Conservation (phyloP, 2,329 filamentous ascomycete species). For the Metarhizium brunneum region DNA sequence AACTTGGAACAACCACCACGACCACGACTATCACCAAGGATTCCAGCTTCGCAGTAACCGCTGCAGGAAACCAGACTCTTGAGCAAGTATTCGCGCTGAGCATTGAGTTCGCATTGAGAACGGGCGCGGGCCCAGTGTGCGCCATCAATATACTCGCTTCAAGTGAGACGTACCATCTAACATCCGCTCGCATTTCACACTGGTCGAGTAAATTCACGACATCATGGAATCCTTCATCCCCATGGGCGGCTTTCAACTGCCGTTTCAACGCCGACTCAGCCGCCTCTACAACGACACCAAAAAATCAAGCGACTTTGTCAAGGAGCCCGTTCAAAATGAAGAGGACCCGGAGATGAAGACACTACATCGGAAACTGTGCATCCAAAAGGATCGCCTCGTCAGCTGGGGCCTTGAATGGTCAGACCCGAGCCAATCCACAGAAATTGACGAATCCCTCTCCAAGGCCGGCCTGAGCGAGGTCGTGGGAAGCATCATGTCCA, state of each 20-base stretch:
- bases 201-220: neutral
- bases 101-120: no score
- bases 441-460: slow-evolving; percentile 63
- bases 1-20: no score
- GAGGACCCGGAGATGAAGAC: slow-evolving; percentile 61
- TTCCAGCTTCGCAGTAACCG: no score
- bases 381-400: slow-evolving; percentile 70
- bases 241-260: slow-evolving; percentile 42
- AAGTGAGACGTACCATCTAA: no score
- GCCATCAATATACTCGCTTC: no score
- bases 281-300: slow-evolving; percentile 76
- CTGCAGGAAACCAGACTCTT: no score
- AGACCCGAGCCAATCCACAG: slow-evolving; percentile 57
- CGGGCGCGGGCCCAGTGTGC: no score
- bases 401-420: slow-evolving; percentile 79
- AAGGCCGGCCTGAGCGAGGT: slow-evolving; percentile 68
- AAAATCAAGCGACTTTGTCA: slow-evolving; percentile 65
- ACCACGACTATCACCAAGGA: no score
- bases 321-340: slow-evolving; percentile 51
- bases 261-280: slow-evolving; percentile 55
- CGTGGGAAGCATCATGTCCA: slow-evolving; percentile 69
- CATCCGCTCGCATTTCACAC: neutral
- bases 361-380: slow-evolving; percentile 66
- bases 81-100: no score
- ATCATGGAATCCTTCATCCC: slow-evolving; percentile 44